Evolutionary conservation across 1,139 yeast species (phyloP), one percentile per base, ranked within the genome.

Genomic region (Pichia sp.): DNA sequence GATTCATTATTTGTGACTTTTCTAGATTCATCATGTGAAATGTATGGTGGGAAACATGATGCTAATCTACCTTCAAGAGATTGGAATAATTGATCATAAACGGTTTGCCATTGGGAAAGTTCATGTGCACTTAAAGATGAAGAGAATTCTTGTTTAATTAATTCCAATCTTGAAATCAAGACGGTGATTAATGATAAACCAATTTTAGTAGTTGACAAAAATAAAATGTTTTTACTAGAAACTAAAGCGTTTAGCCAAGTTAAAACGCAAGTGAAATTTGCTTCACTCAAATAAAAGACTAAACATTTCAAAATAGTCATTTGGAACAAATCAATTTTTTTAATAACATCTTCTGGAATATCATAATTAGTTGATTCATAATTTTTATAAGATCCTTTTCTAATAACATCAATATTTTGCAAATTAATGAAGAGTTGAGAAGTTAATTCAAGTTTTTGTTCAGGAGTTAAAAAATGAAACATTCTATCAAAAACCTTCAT

Each of bases 171-270:
- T 6, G 96, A 86, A 48, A 89, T 78, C 52, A 91, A 69, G 14
- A 94, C 87, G 0, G 97, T 91, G 46, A 89, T 74, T 47, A 89
- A 70, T 4, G 95, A 83, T 55, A 88, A 75, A 16, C 97, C 97
- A 50, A 86, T 75, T 62, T 85, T 86, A 37, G 96, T 86, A 5
- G 91, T 80, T 10, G 86, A 76, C 23, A 85, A 75, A 57, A 80
- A 78, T 14, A 89, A 75, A 24, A 85, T 78, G 51, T 80, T 76
- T 38, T 63, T 74, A 56, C 81, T 81, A 54, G 81, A 82, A 48
- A 87, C 76, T 54, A 88, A 66, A 45, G 81, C 78, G 36, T 82
- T 80, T 51, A 89, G 68, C 49, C 88, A 69, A n/a, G 88, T 87
- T 58, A 88, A 78, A 43, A 91, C 86, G 54, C 86, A 91, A 49